A percentile compares a stretch with the other conserved stretches of the same genome.
Conservation (phyloP, 1,284 basidiomycete genomes). For the Naganishia cerealis region DNA sequence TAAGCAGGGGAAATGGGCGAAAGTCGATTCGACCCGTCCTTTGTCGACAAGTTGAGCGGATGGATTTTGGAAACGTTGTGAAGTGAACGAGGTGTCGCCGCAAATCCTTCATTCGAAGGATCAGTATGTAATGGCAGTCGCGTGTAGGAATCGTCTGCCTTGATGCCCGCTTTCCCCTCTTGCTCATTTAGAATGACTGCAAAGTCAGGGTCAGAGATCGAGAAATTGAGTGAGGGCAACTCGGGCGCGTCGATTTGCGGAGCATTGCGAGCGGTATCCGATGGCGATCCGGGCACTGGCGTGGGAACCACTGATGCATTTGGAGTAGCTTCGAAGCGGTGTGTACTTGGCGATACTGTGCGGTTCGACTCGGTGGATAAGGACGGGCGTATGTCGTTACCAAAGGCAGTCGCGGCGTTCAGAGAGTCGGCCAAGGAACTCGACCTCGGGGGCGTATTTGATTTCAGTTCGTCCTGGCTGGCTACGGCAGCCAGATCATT, state of each 20-base stretch:
- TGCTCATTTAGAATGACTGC: conserved; percentile 50
- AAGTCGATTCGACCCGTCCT: conserved; percentile 18
- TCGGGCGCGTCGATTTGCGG: conserved; percentile 49
- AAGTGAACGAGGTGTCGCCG: not conserved
- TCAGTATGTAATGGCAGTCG: not conserved
- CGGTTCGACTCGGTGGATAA: conserved; percentile 13
- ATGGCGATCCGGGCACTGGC: too few relatives aligned
- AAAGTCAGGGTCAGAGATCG: conserved; percentile 55
- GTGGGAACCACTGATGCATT: not conserved
- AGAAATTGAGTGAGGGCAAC: conserved; percentile 52
- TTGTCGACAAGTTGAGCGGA: conserved; percentile 12
- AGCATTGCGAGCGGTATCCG: conserved; percentile 29
- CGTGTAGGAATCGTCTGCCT: not conserved
- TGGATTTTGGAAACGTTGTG: conserved; percentile 1
- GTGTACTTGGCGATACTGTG: conserved; percentile 6
- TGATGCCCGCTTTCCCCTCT: conserved; percentile 31
- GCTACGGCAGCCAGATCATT: conserved; percentile 26
- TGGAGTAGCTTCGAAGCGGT: not conserved
- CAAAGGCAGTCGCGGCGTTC: conserved; percentile 19
- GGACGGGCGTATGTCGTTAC: not conserved
- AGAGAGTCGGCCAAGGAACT: conserved; percentile 41
- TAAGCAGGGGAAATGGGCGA: conserved; percentile 20
- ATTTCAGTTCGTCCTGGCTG: conserved; percentile 7
- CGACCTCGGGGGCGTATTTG: conserved; percentile 38
- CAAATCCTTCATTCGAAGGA: not conserved